These are phyloP conservation scores for Ceratocystis alfenasii DNA, from an alignment of 2,329 filamentous ascomycete species.

Conservation along the genomic window DNA sequence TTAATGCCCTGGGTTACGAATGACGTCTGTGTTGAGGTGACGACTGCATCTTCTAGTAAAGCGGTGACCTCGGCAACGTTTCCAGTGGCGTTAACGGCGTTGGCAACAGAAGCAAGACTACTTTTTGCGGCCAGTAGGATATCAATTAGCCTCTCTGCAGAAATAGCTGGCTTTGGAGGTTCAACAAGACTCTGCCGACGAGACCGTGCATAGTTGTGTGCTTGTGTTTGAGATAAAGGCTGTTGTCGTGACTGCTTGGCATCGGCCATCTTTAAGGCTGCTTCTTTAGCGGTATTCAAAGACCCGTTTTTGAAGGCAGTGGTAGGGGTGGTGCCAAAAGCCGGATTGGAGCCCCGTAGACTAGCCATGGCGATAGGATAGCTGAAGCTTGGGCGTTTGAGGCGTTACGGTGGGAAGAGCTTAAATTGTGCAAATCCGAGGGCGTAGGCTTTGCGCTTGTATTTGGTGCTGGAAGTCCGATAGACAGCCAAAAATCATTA, in stretches of 20 bases:
- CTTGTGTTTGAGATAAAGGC: not conserved
- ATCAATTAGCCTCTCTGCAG: constrained; percentile 65
- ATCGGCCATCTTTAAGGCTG: not conserved
- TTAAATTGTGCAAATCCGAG: not conserved
- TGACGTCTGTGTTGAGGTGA: constrained; percentile 56
- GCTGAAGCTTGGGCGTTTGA: not conserved
- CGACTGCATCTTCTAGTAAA: constrained; percentile 65
- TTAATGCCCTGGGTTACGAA: constrained; percentile 53
- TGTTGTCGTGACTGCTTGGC: not conserved
- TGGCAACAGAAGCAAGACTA: constrained; percentile 69
- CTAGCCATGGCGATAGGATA: constrained; percentile 3
- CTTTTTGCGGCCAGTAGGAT: constrained; percentile 80
- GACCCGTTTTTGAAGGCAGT: constrained; percentile 19
- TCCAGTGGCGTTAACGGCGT: constrained; percentile 67
- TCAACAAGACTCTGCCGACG: constrained; percentile 19
- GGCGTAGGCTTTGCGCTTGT: no score
- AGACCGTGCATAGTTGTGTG: constrained; percentile 5
- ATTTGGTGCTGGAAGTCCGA: no score
- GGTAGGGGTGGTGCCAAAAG: constrained; percentile 9
- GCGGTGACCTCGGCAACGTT: constrained; percentile 71
- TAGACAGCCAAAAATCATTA: not conserved
- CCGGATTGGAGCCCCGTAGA: constrained; percentile 5
- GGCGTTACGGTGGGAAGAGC: not conserved
- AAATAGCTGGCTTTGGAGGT: not conserved
- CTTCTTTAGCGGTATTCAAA: constrained; percentile 19